These are phyloP conservation scores for Podospora tetraspora DNA, from an alignment of 495 filamentous ascomycete genomes.

Conservation along the genomic window DNA sequence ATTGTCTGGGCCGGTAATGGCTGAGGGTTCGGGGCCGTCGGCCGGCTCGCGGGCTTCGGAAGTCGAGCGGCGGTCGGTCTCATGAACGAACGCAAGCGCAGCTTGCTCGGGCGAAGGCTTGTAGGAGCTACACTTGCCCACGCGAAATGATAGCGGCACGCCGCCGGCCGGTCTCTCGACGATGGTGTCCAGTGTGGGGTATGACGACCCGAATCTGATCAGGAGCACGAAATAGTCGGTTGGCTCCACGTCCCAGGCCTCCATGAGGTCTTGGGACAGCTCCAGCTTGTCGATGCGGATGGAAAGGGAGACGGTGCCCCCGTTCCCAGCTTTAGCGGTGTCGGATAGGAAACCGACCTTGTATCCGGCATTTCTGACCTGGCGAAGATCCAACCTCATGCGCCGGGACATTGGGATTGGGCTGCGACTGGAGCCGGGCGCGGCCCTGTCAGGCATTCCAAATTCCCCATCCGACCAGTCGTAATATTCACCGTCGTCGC, in stretches of 20 bases:
- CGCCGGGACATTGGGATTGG: constrained; percentile 19
- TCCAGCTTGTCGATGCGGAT: constrained; percentile 64
- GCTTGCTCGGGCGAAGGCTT: constrained; percentile 41
- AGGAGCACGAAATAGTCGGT: constrained; percentile 73
- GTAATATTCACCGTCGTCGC: constrained; percentile 21
- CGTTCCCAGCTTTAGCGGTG: constrained; percentile 32
- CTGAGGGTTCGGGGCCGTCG: background rate
- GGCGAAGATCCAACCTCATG: constrained; percentile 59
- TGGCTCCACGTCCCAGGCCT: constrained; percentile 67
- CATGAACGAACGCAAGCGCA: background rate
- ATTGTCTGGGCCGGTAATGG: background rate
- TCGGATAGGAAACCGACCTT: constrained; percentile 61
- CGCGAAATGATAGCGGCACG: constrained; percentile 30
- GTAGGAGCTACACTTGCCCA: constrained; percentile 50
- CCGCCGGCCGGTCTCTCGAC: constrained; percentile 4
- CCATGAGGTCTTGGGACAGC: constrained; percentile 69
- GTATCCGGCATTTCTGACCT: constrained; percentile 62
- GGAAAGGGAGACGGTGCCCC: constrained; percentile 57
- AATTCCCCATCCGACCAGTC: constrained; percentile 22
- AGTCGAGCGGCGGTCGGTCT: background rate
- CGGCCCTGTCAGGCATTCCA: background rate
- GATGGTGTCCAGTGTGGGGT: constrained; percentile 46
- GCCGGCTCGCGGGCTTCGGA: background rate
- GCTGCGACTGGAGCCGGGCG: background rate
- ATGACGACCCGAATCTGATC: constrained; percentile 58